These are phyloP conservation scores for Lachancea mirantina DNA, from an alignment of 805 yeast species.

Conservation along the genomic window DNA sequence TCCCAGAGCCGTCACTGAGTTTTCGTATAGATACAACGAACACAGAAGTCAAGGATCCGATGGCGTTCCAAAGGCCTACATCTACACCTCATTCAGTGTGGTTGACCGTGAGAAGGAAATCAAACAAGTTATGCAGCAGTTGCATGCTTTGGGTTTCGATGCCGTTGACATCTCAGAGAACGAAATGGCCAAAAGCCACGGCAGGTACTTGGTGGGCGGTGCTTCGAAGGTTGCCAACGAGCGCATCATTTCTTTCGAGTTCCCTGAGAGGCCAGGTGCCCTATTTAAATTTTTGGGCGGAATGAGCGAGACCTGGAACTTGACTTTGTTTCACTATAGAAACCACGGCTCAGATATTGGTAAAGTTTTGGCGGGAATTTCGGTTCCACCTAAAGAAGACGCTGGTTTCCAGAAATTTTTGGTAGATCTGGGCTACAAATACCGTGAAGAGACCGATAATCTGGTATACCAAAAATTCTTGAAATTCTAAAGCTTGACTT, in stretches of 20 bases:
- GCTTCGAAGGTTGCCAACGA: conserved; percentile 67
- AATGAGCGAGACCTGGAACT: conserved; percentile 77
- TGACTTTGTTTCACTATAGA: conserved; percentile 92
- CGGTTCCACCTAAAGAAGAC: conserved; percentile 67
- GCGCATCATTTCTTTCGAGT: conserved; percentile 75
- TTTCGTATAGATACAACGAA: conserved; percentile 71
- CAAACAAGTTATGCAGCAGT: conserved; percentile 48
- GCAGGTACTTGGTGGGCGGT: conserved; percentile 95
- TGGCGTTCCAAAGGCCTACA: conserved; percentile 54
- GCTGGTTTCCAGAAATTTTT: conserved; percentile 62
- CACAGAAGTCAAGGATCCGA: conserved; percentile 30
- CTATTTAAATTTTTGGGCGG: conserved; percentile 68
- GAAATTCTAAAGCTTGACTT: conserved; percentile 27
- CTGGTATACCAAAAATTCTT: conserved; percentile 78
- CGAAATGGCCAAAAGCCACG: conserved; percentile 93
- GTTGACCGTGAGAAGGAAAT: conserved; percentile 70
- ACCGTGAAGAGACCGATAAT: conserved; percentile 76
- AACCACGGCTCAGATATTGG: conserved; percentile 96
- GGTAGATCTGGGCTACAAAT: conserved; percentile 65
- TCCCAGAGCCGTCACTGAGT: conserved; percentile 91
- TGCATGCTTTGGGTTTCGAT: conserved; percentile 57
- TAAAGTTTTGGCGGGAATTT: conserved; percentile 83
- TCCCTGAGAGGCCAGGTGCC: conserved; percentile 98
- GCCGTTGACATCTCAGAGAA: conserved; percentile 85
- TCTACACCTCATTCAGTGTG: conserved; percentile 84